phyloP scores from a whole-genome alignment of 2,329 filamentous ascomycete genomes.

The Verticillium zaregamsianum region DNA sequence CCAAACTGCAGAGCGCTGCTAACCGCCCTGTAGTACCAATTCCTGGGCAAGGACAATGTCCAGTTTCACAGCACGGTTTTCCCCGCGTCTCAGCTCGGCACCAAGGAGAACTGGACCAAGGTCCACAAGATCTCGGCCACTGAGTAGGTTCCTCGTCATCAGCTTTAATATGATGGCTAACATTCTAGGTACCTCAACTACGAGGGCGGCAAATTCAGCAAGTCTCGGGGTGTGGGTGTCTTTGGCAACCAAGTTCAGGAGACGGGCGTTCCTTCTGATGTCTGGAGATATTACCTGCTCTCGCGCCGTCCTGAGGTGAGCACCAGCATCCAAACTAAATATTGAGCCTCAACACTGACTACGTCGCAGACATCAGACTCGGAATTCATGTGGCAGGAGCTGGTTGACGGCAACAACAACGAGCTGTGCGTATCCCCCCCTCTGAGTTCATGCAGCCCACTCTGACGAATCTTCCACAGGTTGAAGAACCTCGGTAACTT shows the following conservation, averaged over 20 bases:
- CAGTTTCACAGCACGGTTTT: conserved; percentile 90
- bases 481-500: conserved; percentile 72
- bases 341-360: neutral
- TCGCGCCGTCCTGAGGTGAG: conserved; percentile 69
- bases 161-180: neutral
- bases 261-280: conserved; percentile 76
- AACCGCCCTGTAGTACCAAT: conserved; percentile 63
- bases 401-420: conserved; percentile 83
- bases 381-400: conserved; percentile 84
- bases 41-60: conserved; percentile 76
- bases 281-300: conserved; percentile 92
- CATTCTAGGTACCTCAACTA: conserved; percentile 62
- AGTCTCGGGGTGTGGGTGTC: conserved; percentile 83
- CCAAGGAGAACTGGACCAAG: conserved; percentile 82
- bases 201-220: conserved; percentile 87
- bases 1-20: neutral
- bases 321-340: too few relatives aligned
- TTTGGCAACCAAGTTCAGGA: conserved; percentile 88
- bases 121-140: conserved; percentile 84
- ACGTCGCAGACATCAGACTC: conserved; percentile 61
- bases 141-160: conserved; percentile 39
- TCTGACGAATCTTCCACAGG: neutral
- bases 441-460: neutral
- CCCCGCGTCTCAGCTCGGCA: conserved; percentile 81
- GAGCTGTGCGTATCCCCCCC: conserved; percentile 50